Percentiles rank a stretch among this genome's conserved stretches.
Conservation (phyloP, 495 filamentous ascomycete genomes). For the Xylaria scruposa region DNA sequence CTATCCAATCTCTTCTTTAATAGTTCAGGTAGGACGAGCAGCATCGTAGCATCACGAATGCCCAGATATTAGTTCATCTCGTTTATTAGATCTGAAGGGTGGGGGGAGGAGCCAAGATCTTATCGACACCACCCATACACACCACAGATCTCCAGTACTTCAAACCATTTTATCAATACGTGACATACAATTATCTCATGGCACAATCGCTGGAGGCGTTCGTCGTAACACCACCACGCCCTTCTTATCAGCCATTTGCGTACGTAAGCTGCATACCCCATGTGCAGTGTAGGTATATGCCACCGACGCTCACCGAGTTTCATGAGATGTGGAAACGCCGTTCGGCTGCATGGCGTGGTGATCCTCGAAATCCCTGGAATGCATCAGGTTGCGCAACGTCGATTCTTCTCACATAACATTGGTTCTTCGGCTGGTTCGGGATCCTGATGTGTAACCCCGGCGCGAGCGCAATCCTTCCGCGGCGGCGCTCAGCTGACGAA, state of each 20-base stretch:
- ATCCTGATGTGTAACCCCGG: slow-evolving; percentile 22
- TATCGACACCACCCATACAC: not conserved
- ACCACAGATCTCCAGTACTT: not conserved
- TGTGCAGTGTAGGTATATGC: not conserved
- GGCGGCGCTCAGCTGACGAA: slow-evolving; percentile 5
- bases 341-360: slow-evolving; percentile 20
- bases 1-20: not conserved
- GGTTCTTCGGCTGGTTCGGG: slow-evolving; percentile 23
- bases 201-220: not conserved
- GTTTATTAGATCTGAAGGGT: not conserved
- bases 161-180: slow-evolving; percentile 6
- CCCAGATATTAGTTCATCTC: not conserved
- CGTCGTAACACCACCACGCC: not conserved
- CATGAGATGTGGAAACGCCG: slow-evolving; percentile 17
- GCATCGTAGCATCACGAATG: not conserved
- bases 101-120: not conserved
- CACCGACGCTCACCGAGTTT: slow-evolving; percentile 13
- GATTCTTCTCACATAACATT: slow-evolving; percentile 12
- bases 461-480: slow-evolving; percentile 6
- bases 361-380: slow-evolving; percentile 23
- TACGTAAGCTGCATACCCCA: slow-evolving; percentile 16
- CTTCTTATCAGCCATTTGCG: slow-evolving; percentile 13
- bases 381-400: not conserved
- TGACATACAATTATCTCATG: slow-evolving; percentile 11
- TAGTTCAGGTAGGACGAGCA: not conserved